These are phyloP conservation scores for Cordyceps cateniannulata DNA, from an alignment of 2,329 filamentous ascomycete genomes.

Conservation along the genomic window DNA sequence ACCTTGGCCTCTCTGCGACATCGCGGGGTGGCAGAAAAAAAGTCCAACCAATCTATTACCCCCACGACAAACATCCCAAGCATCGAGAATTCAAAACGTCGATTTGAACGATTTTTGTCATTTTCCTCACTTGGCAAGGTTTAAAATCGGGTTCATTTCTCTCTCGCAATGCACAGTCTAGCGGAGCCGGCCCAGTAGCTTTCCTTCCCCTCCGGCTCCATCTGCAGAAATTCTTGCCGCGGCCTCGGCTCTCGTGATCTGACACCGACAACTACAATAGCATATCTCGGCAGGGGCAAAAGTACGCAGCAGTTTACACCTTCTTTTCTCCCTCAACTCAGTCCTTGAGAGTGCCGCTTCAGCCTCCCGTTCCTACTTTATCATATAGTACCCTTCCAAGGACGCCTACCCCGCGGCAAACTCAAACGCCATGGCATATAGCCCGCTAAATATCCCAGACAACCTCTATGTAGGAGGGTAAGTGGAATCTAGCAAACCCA, in stretches of 20 bases:
- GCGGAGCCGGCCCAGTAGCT: conserved; percentile 4
- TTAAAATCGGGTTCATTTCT: neutral
- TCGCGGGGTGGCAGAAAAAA: too few species aligned
- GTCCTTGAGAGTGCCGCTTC: neutral
- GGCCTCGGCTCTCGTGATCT: neutral
- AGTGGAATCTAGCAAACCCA: neutral
- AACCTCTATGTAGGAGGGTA: conserved; percentile 13
- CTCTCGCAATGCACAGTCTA: neutral
- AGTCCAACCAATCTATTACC: too few species aligned
- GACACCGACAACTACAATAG: neutral
- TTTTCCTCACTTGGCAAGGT: neutral
- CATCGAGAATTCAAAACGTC: too few species aligned
- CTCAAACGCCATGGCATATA: conserved; percentile 8
- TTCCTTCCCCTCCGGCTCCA: conserved; percentile 3
- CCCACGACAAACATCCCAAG: too few species aligned
- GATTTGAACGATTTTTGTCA: neutral
- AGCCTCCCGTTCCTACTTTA: neutral
- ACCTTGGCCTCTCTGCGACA: too few species aligned
- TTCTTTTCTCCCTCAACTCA: too few species aligned
- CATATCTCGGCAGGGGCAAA: too few species aligned
- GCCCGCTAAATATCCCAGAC: conserved; percentile 9
- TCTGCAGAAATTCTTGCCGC: neutral
- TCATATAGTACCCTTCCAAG: neutral
- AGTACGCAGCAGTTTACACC: too few species aligned
- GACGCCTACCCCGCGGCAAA: neutral